phyloP scores from a whole-genome alignment of 306 rosid species.

The Neltuma alba region DNA sequence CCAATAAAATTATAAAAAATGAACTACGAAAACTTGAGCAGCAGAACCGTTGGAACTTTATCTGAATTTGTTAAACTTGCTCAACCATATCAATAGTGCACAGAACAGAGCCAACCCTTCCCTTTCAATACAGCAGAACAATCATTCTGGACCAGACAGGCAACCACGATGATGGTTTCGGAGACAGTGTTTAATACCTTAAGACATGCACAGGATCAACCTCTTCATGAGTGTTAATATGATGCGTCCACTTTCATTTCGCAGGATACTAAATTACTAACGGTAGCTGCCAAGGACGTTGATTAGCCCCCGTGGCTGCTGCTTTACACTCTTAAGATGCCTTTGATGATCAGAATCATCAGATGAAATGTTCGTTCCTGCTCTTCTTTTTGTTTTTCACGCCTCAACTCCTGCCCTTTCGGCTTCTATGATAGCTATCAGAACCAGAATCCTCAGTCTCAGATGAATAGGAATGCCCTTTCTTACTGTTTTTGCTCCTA shows the following conservation, averaged over 20 bases:
- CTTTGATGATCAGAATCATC: conserved; percentile 33
- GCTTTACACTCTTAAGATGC: conserved; percentile 33
- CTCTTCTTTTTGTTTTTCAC: neutral
- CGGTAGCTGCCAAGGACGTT: conserved; percentile 29
- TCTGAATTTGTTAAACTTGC: neutral
- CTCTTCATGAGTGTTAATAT: conserved; percentile 21
- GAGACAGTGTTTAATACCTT: neutral
- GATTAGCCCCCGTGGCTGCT: conserved; percentile 37
- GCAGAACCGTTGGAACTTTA: neutral
- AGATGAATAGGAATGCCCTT: conserved; percentile 22
- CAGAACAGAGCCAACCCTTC: neutral
- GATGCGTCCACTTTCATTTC: conserved; percentile 22
- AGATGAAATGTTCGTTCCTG: conserved; percentile 32
- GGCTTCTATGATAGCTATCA: conserved; percentile 32
- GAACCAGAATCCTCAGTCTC: conserved; percentile 29
- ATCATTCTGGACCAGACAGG: neutral
- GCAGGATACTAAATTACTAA: conserved; percentile 28
- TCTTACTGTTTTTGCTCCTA: conserved; percentile 38
- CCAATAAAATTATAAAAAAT: neutral
- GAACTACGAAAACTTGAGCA: neutral
- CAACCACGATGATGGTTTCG: neutral
- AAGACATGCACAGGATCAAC: conserved; percentile 15
- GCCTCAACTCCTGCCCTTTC: conserved; percentile 15
- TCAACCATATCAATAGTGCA: neutral
- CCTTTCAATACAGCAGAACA: neutral